Base-by-base conservation (phyloP, 1,284 basidiomycete genomes). In the Moniliella sp. region DNA sequence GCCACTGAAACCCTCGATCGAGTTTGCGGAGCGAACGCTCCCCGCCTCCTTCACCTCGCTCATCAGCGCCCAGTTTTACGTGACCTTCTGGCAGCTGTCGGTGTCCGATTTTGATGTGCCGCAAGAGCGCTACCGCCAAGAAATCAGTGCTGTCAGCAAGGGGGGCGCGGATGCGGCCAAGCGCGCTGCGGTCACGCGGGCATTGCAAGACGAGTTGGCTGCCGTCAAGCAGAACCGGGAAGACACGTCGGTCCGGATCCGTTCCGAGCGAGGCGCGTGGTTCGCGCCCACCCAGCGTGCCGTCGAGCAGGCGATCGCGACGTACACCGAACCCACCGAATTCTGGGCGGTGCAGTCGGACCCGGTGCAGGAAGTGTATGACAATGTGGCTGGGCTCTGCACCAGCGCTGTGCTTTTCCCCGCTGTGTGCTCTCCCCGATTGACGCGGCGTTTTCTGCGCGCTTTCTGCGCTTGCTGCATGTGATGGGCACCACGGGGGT, bases 381-480 rank as follows among this genome's bases (percentile, higher is more conserved):
- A 21, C 15, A 3, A 30, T 29, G n/a, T 54, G 3, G 44, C 45
- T 10, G 18, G 41, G 28, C 48, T 16, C 68, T 88, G 26, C 73
- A 83, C 33, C 82, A 93, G 55, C 73, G 86, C 52, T 97, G 91
- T 60, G 71, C 97, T 42, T 76, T 81, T 50, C 88, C 91, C 2
- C 74, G 91, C 17, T 80, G 78, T 37, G 67, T 91, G 23, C 66
- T 94, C 10, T 88, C 86, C 0, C 83, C 86, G 0, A 81, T 84
- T 69, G 91, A 97, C 61, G 91, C 91, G 7, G 76, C 88, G 34
- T 97, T 77, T 45, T 82, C 84, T 37, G 78, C 81, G 5, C 77
- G 81, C 46, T 79, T 97, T 52, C 76, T 97, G 54, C 78, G 78
- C 47, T 68, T 76, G 4, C 67, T 91, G 31, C 88, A 97, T 50